Evolutionary conservation across 495 filamentous ascomycete species (phyloP).

Genomic region (Hyphodiscus hymeniophilus): DNA sequence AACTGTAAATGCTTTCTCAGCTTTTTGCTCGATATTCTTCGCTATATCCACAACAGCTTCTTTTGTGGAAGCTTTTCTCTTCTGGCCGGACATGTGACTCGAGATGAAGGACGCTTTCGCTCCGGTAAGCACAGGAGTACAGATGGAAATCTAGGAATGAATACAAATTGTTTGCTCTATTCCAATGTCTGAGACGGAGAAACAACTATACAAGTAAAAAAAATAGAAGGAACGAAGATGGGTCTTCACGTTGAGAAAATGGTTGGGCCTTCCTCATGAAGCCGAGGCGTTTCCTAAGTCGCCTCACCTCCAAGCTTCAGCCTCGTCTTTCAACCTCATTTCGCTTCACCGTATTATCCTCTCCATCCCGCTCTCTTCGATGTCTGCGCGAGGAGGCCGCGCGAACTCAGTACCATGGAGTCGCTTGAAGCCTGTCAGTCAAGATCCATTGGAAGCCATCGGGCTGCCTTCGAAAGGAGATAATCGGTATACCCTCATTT

Average conservation of each 20-base stretch:
- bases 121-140: background rate
- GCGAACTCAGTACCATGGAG: conserved; percentile 50
- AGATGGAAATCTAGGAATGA: background rate
- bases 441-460: conserved; percentile 67
- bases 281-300: too few species aligned
- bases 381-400: conserved; percentile 30
- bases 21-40: conserved; percentile 11
- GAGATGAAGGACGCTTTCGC: too few species aligned
- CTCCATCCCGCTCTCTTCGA: conserved; percentile 17
- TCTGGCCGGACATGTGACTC: conserved; percentile 11
- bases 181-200: too few species aligned
- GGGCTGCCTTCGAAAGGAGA: conserved; percentile 89
- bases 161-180: background rate
- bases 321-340: too few species aligned
- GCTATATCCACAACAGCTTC: conserved; percentile 12
- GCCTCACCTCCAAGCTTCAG: too few species aligned
- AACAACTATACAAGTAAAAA: too few species aligned
- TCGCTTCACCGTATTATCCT: too few species aligned
- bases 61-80: conserved; percentile 10
- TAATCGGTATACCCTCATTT: conserved; percentile 39
- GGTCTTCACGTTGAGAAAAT: too few species aligned
- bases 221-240: too few species aligned
- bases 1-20: conserved; percentile 26
- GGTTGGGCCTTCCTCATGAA: too few species aligned
- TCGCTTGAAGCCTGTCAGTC: conserved; percentile 60